Percentiles rank a stretch among this genome's conserved stretches.
Evolutionary conservation across 2,329 filamentous ascomycete species (phyloP).

Genomic region (Rhynchosporium secalis): DNA sequence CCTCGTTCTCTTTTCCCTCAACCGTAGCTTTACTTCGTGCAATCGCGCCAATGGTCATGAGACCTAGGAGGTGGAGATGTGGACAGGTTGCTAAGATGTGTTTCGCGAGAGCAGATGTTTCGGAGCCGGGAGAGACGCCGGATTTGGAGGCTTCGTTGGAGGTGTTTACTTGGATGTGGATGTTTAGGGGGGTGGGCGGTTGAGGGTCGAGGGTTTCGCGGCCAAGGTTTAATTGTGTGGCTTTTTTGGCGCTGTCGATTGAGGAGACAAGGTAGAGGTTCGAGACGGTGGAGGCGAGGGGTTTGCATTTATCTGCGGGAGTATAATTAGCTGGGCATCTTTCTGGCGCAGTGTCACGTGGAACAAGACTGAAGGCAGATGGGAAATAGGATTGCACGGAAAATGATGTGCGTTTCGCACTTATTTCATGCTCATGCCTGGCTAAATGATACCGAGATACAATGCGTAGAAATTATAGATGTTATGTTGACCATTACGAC

Average conservation of each 20-base stretch:
- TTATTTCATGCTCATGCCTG: too few relatives aligned
- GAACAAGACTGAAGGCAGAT: too few relatives aligned
- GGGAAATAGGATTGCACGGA: neutral
- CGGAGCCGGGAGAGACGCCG: slow-evolving; percentile 68
- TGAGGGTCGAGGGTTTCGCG: slow-evolving; percentile 58
- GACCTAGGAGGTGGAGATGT: slow-evolving; percentile 70
- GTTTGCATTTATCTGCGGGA: slow-evolving; percentile 79
- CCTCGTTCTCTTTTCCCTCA: slow-evolving; percentile 82
- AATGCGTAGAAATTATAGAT: too few relatives aligned
- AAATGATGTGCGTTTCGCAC: neutral
- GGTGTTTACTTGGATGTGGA: slow-evolving; percentile 96
- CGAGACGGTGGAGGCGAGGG: slow-evolving; percentile 76
- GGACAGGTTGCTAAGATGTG: slow-evolving; percentile 71
- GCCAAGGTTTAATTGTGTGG: slow-evolving; percentile 74
- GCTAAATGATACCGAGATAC: too few relatives aligned
- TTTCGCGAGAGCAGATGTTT: slow-evolving; percentile 64
- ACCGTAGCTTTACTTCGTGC: slow-evolving; percentile 75
- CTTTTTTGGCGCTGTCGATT: slow-evolving; percentile 87
- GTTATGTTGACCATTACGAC: too few relatives aligned
- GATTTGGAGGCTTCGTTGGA: slow-evolving; percentile 85
- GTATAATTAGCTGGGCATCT: neutral
- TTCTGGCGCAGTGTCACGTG: neutral
- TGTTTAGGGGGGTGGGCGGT: slow-evolving; percentile 42
- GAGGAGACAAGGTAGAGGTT: slow-evolving; percentile 92
- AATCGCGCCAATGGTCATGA: slow-evolving; percentile 98